Conservation (phyloP, 129 eudicot species). For the Tagetes patula region DNA sequence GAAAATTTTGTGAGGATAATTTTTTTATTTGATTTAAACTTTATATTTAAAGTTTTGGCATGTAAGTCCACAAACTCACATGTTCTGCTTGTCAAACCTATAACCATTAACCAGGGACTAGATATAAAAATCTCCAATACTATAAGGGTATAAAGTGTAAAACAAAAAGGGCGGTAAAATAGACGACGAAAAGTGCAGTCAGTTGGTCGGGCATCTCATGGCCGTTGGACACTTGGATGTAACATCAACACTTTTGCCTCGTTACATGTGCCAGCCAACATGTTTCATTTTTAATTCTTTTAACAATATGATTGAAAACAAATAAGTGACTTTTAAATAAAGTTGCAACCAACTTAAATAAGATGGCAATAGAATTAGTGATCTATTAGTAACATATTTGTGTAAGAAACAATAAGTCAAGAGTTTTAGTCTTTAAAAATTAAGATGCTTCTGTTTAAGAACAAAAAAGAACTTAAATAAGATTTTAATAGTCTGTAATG, state of each 20-base stretch:
- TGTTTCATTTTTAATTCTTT: not conserved
- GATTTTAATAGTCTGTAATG: no score
- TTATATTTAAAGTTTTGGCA: no score
- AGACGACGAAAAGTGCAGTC: slow-evolving; percentile 31
- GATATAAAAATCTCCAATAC: not conserved
- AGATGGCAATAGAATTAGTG: no score
- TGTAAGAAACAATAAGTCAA: no score
- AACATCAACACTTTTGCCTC: slow-evolving; percentile 18
- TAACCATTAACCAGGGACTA: slow-evolving; percentile 9
- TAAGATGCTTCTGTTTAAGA: no score
- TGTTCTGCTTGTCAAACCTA: slow-evolving; percentile 19
- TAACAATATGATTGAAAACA: not conserved
- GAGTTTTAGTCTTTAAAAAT: no score
- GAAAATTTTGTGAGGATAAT: no score
- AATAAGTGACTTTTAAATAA: not conserved
- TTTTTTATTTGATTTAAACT: no score
- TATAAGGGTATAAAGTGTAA: slow-evolving; percentile 8
- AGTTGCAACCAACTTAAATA: no score
- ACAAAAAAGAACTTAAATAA: no score
- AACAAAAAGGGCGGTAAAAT: slow-evolving; percentile 23
- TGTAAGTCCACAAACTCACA: slow-evolving; percentile 33
- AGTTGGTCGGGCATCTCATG: slow-evolving; percentile 29
- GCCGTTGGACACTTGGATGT: slow-evolving; percentile 24
- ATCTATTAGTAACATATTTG: no score
- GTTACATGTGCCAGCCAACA: slow-evolving; percentile 29